Evolutionary conservation across 2,329 filamentous ascomycete species (phyloP), one percentile per base, ranked within the genome.

Genomic region (Bisporella sp.): DNA sequence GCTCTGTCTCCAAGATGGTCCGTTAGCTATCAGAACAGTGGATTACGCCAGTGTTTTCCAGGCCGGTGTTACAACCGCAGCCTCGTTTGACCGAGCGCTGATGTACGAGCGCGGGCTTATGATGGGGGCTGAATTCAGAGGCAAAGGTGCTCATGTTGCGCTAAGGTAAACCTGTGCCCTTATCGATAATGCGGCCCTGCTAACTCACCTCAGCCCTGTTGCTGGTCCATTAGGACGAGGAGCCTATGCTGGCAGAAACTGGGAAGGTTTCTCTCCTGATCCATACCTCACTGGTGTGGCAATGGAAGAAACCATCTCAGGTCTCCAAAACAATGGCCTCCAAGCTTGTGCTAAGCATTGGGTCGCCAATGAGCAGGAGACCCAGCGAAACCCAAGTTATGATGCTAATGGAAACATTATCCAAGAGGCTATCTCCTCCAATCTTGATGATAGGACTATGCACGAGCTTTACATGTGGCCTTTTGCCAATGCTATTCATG

Each of bases 281-380:
- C 88, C 88, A 0, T 84, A 44, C 41, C 74, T 90, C 48, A 83
- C 87, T 47, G 90, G 86, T 48, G 73, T 84, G 55, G 81, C 82
- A 48, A 84, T 90, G 58, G 80, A 81, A 39, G 76, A 87, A 64
- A 87, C 85, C 1, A 77, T 95, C 54, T 77, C 80, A 64, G 90
- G 90, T 53, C 91, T 95, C 42, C 90, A 95, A 64, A 79, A 84
- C 62, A 82, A 83, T 11, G 89, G 89, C 65, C 80, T 92, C 48
- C 85, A 95, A 69, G 89, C 90, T 54, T 90, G 85, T 61, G 85
- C 85, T 45, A 92, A 91, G 74, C 87, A 91, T 64, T 85, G 73
- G 64, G 79, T 41, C 52, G 77, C 71, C 37, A 87, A 90, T 58
- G 87, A 92, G 67, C 88, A 95, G 69, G 81, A 87, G 49, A 66